These are phyloP conservation scores for Jacaranda mimosifolia DNA, from an alignment of 257 asterid genomes.

Conservation along the genomic window DNA sequence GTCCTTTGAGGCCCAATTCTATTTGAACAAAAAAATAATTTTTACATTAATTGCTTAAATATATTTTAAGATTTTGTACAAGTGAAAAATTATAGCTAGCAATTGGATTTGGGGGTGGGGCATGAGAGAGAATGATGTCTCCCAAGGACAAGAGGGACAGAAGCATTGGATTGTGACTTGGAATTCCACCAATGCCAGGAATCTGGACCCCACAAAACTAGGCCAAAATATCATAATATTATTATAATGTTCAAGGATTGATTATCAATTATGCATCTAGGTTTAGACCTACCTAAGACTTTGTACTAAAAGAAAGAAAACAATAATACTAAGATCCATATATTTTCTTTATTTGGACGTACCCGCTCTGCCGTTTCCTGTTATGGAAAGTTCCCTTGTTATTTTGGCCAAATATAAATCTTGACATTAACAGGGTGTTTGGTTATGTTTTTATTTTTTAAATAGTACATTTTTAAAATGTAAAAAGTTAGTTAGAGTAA, in stretches of 20 bases:
- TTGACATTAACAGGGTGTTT: no score
- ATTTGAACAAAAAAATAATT: not conserved
- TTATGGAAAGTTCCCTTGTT: slow-evolving; percentile 18
- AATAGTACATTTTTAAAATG: no score
- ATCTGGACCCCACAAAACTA: slow-evolving; percentile 41
- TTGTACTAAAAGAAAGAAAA: no score
- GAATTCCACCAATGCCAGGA: slow-evolving; percentile 55
- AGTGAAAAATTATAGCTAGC: no score
- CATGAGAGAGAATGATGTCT: slow-evolving; percentile 43
- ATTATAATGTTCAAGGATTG: slow-evolving; percentile 15
- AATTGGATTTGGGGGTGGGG: not conserved
- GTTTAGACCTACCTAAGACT: slow-evolving; percentile 9
- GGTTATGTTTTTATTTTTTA: no score
- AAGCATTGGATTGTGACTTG: slow-evolving; percentile 61
- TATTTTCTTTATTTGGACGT: not conserved
- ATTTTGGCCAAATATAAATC: not conserved
- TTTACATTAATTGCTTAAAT: no score
- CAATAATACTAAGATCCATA: not conserved
- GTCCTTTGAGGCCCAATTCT: not conserved
- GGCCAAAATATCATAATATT: slow-evolving; percentile 37
- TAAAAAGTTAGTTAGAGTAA: no score
- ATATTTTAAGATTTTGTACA: no score
- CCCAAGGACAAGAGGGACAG: slow-evolving; percentile 48
- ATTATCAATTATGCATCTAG: not conserved
- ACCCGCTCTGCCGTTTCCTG: slow-evolving; percentile 15